Conservation (phyloP, 169 alveolate species). For the Plasmodium gonderi region DNA sequence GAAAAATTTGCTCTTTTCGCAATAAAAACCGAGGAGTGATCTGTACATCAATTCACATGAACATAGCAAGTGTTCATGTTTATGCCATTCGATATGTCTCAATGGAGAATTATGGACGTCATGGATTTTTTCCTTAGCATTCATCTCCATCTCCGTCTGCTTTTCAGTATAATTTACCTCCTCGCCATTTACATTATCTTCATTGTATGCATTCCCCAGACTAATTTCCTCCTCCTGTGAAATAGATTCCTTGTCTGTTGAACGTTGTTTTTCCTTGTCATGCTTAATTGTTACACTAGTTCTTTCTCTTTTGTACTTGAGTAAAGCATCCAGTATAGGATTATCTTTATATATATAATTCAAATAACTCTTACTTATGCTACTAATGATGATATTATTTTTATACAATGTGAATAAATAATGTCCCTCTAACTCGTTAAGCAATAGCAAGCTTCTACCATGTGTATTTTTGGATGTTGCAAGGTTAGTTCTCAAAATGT, state of each 20-base stretch:
- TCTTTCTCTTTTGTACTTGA: conserved; percentile 28
- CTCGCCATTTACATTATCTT: background rate
- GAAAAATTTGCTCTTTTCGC: conserved; percentile 35
- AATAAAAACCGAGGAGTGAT: conserved; percentile 70
- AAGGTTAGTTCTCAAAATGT: conserved; percentile 41
- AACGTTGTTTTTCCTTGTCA: background rate
- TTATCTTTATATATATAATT: conserved; percentile 31
- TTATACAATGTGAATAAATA: conserved; percentile 42
- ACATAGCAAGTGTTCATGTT: conserved; percentile 35
- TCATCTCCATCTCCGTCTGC: background rate
- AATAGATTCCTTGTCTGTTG: background rate
- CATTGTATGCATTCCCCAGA: background rate
- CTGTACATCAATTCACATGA: conserved; percentile 74
- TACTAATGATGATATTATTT: conserved; percentile 39
- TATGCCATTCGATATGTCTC: conserved; percentile 63
- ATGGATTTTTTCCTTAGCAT: background rate
- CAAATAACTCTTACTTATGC: conserved; percentile 22
- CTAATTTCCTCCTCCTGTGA: background rate
- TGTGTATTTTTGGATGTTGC: conserved; percentile 32
- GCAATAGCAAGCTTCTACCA: conserved; percentile 49
- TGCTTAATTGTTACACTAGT: background rate
- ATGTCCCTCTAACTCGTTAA: conserved; percentile 68
- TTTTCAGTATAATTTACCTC: background rate
- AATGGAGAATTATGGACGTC: background rate
- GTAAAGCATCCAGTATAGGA: background rate